A percentile compares a stretch with the other conserved stretches of the same genome.
These are phyloP conservation scores for Pestalotiopsis sp. DNA, from an alignment of 2,329 filamentous ascomycete species.

Conservation along the genomic window DNA sequence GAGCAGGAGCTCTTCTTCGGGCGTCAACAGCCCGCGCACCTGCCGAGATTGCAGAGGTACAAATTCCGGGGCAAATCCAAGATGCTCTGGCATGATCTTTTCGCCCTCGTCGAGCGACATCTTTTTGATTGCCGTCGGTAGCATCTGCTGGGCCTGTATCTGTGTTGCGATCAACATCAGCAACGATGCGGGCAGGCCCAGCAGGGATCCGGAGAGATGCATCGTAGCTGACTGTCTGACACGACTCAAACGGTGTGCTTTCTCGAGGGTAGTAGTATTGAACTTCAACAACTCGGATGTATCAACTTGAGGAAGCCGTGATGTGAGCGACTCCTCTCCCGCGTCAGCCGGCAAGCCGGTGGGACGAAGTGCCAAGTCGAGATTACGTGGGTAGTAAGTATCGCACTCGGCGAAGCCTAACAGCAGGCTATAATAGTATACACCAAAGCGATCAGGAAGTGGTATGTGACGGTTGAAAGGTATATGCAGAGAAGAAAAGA, in stretches of 20 bases:
- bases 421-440: neutral
- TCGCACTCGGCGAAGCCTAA: slow-evolving; percentile 7
- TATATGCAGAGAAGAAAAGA: neutral
- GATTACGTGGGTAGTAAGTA: neutral
- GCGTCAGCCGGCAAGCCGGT: neutral
- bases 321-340: neutral
- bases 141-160: slow-evolving; percentile 29
- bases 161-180: slow-evolving; percentile 45
- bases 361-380: neutral
- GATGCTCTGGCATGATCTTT: slow-evolving; percentile 73
- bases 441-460: neutral
- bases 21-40: slow-evolving; percentile 25
- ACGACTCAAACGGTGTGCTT: neutral
- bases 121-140: slow-evolving; percentile 67
- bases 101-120: slow-evolving; percentile 70
- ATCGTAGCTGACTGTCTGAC: slow-evolving; percentile 28
- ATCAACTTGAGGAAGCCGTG: neutral
- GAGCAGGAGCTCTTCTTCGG: slow-evolving; percentile 28
- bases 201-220: slow-evolving; percentile 36
- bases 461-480: neutral
- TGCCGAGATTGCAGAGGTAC: slow-evolving; percentile 30
- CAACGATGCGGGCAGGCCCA: slow-evolving; percentile 43
- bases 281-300: neutral
- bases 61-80: slow-evolving; percentile 41
- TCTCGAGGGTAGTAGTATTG: neutral